These are phyloP conservation scores for Trichoderma virens DNA, from an alignment of 495 filamentous ascomycete species.

Conservation along the genomic window DNA sequence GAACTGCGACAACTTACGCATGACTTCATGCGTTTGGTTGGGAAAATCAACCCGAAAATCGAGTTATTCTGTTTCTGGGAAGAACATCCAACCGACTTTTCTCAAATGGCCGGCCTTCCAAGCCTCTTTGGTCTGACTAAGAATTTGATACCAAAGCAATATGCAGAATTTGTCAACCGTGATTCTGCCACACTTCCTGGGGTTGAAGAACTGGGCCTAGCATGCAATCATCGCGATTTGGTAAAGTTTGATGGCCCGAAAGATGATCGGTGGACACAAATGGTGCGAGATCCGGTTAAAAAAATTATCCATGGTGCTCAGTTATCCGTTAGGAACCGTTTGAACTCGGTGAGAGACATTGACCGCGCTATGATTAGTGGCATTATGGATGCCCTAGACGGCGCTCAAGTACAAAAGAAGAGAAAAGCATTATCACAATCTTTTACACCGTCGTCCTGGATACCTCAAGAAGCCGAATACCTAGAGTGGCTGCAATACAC, in stretches of 20 bases:
- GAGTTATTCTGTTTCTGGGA: constrained; percentile 26
- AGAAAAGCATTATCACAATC: constrained; percentile 21
- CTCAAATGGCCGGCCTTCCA: constrained; percentile 20
- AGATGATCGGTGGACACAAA: constrained; percentile 22
- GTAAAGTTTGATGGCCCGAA: constrained; percentile 29
- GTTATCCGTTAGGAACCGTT: background rate
- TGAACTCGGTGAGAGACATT: background rate
- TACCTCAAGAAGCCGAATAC: constrained; percentile 25
- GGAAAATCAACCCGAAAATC: constrained; percentile 23
- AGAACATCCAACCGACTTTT: constrained; percentile 25
- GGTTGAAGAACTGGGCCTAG: constrained; percentile 23
- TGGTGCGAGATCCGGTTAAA: constrained; percentile 24
- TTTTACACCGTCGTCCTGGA: constrained; percentile 26
- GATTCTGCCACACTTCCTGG: constrained; percentile 15
- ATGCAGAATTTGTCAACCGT: background rate
- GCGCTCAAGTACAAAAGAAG: constrained; percentile 21
- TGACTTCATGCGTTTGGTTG: constrained; percentile 15
- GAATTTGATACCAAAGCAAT: background rate
- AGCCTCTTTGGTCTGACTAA: constrained; percentile 11
- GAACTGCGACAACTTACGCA: constrained; percentile 24
- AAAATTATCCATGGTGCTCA: constrained; percentile 14
- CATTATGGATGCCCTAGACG: constrained; percentile 21
- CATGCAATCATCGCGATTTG: constrained; percentile 26
- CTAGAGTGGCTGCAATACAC: constrained; percentile 21
- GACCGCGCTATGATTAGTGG: constrained; percentile 17